Base-by-base conservation (phyloP, 306 rosid species). In the Prinsepia uniflora region DNA sequence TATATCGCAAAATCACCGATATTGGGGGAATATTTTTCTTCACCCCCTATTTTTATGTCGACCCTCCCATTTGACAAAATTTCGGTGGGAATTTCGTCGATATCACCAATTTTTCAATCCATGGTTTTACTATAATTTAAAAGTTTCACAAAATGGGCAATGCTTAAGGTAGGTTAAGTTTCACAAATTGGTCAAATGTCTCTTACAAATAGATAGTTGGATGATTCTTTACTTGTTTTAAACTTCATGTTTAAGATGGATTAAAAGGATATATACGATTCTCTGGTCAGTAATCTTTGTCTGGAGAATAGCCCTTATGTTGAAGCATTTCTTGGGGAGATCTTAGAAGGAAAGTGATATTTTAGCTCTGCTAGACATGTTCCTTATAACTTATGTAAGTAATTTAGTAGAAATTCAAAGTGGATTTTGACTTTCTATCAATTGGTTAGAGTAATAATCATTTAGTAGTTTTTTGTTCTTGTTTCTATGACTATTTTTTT, bases 221-320 rank as follows among this genome's bases (percentile, higher is more conserved):
- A 89, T 81, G 89, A 89, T 72, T 72, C 86, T 83, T 83, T 89
- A 73, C 71, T 79, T 71, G 78, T 84, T 76, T 72, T 87, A 81
- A 92, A 79, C 67, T 65, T 76, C 48, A 80, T 87, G 98, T 69
- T 84, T 67, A 84, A 80, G 71, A 66, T 70, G 55, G 89, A 90
- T 66, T 87, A 80, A 68, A 18, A 74, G 66, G 66, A 64, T 44
- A 30, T 63, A 45, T 79, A 60, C 67, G 36, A 68, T 66, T 72
- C 85, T 72, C 56, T 85, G 77, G 87, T 87, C 60, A 50, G 71
- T 13, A 82, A 75, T 67, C 77, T 91, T 52, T 67, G 79, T 78
- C 46, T 41, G 45, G 70, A 63, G 71, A 71, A 72, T 68, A 59
- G 70, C 58, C 69, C 63, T 72, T 73, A 70, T 76, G 81, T 74